Evolutionary conservation across 2,329 filamentous ascomycete species (phyloP).

Genomic region (Monilinia fructigena): DNA sequence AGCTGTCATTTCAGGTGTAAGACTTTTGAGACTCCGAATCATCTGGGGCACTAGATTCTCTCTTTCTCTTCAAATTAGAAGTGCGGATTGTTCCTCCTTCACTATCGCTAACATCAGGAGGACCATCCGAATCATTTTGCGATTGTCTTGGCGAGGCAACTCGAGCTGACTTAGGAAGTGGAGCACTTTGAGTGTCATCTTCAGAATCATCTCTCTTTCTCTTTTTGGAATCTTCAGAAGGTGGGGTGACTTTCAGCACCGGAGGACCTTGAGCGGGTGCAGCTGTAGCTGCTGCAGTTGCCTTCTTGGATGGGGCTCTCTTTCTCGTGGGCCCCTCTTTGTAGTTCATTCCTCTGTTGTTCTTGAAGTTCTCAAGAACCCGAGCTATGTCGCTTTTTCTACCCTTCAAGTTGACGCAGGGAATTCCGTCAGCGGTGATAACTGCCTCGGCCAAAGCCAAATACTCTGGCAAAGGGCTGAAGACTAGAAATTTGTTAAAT

Average conservation of each 20-base stretch:
- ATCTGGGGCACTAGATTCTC: background rate
- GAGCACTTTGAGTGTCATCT: background rate
- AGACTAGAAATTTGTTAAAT: background rate
- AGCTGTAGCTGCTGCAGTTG: background rate
- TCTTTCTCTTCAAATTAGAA: background rate
- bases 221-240: background rate
- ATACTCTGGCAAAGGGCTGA: background rate
- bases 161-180: conserved; percentile 43
- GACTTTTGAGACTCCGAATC: background rate
- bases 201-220: background rate
- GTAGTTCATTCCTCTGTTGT: background rate
- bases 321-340: background rate
- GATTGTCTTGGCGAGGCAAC: background rate
- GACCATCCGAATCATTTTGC: background rate
- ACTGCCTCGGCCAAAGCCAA: background rate
- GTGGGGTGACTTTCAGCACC: background rate
- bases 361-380: conserved; percentile 9
- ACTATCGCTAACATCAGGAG: background rate
- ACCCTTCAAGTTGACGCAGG: background rate
- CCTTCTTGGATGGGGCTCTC: background rate
- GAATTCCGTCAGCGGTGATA: conserved; percentile 2
- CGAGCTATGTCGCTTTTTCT: background rate
- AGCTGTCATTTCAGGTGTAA: no score
- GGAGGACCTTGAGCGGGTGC: background rate
- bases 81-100: background rate